Evolutionary conservation across 176 grass and related monocot genomes (phyloP).

Genomic region (Alopecurus myosuroides): DNA sequence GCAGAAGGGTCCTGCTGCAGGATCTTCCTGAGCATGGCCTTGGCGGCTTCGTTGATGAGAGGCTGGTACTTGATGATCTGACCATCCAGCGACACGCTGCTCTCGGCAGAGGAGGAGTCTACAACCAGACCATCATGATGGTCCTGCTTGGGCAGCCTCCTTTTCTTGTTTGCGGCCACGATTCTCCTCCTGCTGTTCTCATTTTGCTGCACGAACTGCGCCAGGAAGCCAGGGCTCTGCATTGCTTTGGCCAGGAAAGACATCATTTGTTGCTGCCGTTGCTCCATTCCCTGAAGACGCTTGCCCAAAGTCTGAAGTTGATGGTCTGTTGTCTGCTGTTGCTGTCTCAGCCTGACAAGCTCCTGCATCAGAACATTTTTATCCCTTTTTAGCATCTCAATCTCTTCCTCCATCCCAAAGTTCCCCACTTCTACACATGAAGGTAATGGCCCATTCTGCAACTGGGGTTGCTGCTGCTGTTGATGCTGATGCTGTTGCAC

Average conservation of each 20-base stretch:
- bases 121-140: conserved; percentile 10
- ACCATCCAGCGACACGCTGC: conserved; percentile 45
- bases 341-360: conserved; percentile 77
- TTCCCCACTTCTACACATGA: conserved; percentile 92
- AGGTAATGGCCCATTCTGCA: conserved; percentile 61
- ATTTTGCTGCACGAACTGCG: conserved; percentile 88
- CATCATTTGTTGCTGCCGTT: conserved; percentile 91
- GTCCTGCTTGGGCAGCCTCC: conserved; percentile 75
- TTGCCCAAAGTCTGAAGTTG: conserved; percentile 84
- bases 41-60: conserved; percentile 91
- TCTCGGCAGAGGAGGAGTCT: conserved; percentile 10
- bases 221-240: conserved; percentile 78
- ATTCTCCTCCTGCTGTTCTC: conserved; percentile 74
- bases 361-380: conserved; percentile 99
- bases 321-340: conserved; percentile 83
- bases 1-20: conserved; percentile 53
- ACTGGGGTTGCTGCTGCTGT: conserved; percentile 42
- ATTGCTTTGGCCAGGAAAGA: conserved; percentile 92
- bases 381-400: conserved; percentile 86
- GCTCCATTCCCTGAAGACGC: conserved; percentile 89
- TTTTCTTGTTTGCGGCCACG: conserved; percentile 60
- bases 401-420: conserved; percentile 93
- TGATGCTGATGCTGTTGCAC: conserved; percentile 4
- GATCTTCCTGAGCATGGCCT: conserved; percentile 91
- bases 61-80: conserved; percentile 93